These are phyloP conservation scores for Penicillium hordei DNA, from an alignment of 2,329 filamentous ascomycete genomes.

Conservation along the genomic window DNA sequence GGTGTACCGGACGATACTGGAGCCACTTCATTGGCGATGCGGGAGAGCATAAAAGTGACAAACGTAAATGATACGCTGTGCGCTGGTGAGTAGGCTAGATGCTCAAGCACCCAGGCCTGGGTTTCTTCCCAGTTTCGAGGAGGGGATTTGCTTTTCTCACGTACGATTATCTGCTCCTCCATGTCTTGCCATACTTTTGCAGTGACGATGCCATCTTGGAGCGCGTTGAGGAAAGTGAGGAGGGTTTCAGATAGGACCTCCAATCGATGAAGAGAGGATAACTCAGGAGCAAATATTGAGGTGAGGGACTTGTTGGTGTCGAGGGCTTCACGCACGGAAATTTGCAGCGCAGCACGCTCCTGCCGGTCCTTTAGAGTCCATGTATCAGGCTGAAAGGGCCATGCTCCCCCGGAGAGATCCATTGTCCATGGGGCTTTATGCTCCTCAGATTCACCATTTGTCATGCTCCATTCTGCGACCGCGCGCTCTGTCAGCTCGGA, in stretches of 20 bases:
- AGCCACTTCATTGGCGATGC: slow-evolving; percentile 57
- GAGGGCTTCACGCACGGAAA: slow-evolving; percentile 61
- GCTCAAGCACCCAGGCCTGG: slow-evolving; percentile 67
- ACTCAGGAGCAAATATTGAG: slow-evolving; percentile 62
- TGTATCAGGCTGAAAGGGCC: slow-evolving; percentile 59
- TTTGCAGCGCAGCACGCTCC: slow-evolving; percentile 47
- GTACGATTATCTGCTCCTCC: slow-evolving; percentile 56
- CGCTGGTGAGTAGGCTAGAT: slow-evolving; percentile 67
- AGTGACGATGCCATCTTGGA: slow-evolving; percentile 78
- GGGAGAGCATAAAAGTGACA: slow-evolving; percentile 71
- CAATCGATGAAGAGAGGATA: slow-evolving; percentile 65
- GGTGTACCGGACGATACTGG: slow-evolving; percentile 35
- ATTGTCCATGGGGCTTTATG: slow-evolving; percentile 52
- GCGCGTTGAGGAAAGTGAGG: slow-evolving; percentile 68
- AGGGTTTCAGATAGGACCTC: slow-evolving; percentile 73
- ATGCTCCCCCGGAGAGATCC: slow-evolving; percentile 48
- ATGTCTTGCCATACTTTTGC: slow-evolving; percentile 68
- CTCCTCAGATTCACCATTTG: slow-evolving; percentile 39
- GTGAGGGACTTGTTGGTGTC: slow-evolving; percentile 67
- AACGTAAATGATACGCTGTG: slow-evolving; percentile 91
- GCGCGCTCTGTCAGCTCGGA: slow-evolving; percentile 59
- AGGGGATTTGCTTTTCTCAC: slow-evolving; percentile 51
- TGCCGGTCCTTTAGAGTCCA: slow-evolving; percentile 47
- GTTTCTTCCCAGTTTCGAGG: slow-evolving; percentile 55
- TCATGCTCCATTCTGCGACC: slow-evolving; percentile 64